phyloP scores from a whole-genome alignment of 1,139 yeast genomes.

The Geotrichum armillariae region DNA sequence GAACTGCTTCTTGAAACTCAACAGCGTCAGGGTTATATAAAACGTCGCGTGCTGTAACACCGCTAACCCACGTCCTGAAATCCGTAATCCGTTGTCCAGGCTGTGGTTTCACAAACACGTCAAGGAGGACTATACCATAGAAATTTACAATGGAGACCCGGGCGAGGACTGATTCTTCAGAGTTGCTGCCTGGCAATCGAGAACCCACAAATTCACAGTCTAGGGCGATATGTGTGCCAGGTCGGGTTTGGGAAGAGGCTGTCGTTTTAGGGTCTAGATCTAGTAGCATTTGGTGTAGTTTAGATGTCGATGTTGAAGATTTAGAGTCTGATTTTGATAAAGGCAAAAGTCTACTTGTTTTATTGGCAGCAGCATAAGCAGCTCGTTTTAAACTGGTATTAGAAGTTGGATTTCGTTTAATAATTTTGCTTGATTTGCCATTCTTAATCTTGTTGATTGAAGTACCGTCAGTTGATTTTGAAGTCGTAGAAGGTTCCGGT shows the following conservation, averaged over 20 bases:
- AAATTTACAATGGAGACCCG: constrained; percentile 85
- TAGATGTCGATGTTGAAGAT: background rate
- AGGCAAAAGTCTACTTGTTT: background rate
- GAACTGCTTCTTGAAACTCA: constrained; percentile 64
- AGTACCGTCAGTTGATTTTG: too few relatives aligned
- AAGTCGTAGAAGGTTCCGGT: too few relatives aligned
- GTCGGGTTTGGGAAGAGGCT: constrained; percentile 1
- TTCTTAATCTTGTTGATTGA: background rate
- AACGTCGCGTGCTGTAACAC: constrained; percentile 55
- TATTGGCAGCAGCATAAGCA: background rate
- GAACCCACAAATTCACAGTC: constrained; percentile 93
- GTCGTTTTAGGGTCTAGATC: constrained; percentile 25
- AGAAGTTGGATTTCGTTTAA: background rate
- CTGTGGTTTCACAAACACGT: constrained; percentile 57
- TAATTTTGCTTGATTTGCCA: background rate
- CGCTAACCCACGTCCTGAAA: constrained; percentile 96
- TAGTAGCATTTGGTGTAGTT: constrained; percentile 6
- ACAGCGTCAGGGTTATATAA: constrained; percentile 46
- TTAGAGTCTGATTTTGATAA: background rate
- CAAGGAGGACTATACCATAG: constrained; percentile 70
- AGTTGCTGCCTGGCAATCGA: background rate
- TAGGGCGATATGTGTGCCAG: constrained; percentile 76
- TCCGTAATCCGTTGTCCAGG: constrained; percentile 79
- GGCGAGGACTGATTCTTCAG: constrained; percentile 69
- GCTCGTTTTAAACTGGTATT: background rate